Evolutionary conservation across 805 yeast genomes (phyloP).

Genomic region (Sugiyamaella valdiviana): DNA sequence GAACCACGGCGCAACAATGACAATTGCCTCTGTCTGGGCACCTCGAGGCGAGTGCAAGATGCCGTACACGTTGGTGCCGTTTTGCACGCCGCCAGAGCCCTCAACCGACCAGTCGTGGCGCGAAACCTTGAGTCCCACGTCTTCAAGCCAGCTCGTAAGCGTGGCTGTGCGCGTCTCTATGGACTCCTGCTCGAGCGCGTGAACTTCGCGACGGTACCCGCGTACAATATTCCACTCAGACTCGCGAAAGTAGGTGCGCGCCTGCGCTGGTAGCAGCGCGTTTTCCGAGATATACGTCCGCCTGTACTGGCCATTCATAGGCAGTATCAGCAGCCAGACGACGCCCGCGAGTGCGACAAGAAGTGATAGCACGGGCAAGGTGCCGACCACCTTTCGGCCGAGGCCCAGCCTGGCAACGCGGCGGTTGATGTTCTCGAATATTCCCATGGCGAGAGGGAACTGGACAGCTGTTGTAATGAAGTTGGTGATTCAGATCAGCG

Average conservation of each 20-base stretch:
- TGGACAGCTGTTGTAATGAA: background rate
- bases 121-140: conserved; percentile 65
- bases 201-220: conserved; percentile 67
- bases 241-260: conserved; percentile 83
- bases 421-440: conserved; percentile 30
- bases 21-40: conserved; percentile 93
- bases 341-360: conserved; percentile 37
- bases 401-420: conserved; percentile 27
- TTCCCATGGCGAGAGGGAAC: conserved; percentile 27
- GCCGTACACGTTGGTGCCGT: conserved; percentile 59
- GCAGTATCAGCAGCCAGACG: conserved; percentile 54
- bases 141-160: conserved; percentile 55
- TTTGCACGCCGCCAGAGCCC: conserved; percentile 22
- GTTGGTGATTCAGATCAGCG: background rate
- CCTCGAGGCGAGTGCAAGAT: conserved; percentile 90
- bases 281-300: conserved; percentile 87
- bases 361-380: conserved; percentile 28
- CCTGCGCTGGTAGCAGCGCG: conserved; percentile 96
- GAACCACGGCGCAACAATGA: conserved; percentile 80
- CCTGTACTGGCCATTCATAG: conserved; percentile 76
- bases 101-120: conserved; percentile 35
- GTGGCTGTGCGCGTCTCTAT: conserved; percentile 38
- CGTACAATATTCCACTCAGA: conserved; percentile 89
- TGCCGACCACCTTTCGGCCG: conserved; percentile 19
- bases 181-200: conserved; percentile 28